Evolutionary conservation across 2,329 filamentous ascomycete species (phyloP), one percentile per base, ranked within the genome.

Genomic region (Exophiala viscosa): DNA sequence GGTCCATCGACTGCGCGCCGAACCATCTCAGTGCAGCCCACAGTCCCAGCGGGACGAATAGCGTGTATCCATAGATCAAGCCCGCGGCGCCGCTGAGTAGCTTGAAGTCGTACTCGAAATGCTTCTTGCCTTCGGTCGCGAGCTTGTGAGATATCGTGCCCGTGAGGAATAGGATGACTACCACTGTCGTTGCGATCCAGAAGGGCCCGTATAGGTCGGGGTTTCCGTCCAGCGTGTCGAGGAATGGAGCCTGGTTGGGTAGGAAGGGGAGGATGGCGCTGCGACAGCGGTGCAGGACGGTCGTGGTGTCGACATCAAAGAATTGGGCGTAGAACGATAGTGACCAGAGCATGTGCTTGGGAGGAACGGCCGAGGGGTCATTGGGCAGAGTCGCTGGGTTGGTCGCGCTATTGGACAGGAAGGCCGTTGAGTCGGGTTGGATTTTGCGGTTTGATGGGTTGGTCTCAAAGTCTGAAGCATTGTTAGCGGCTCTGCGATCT

Each of bases 131-230:
- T 39, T 63, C 60, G 6, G 45, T 79, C 20, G 87, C 83, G 45
- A 96, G 75, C 70, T 95, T 97, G 71, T 93, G 87, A 67, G 86
- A 95, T 60, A 99, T 96, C 0, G 93, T 97, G 10, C 93, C 93
- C 1, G 92, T 93, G 40, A 99, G 70, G 73, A 99, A 99, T 31
- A 99, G 74, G 55, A 99, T 97, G 59, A 99, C 81, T 10, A 99
- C 86, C 8, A 99, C 93, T 0, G 93, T 97, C 0, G 93, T 97
- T 8, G 93, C 93, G 73, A 99, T 97, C 93, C 93, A 99, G 68
- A 97, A 90, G 1, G 93, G 93, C 1, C 92, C 92, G 76, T 99
- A 99, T 32, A 99, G 76, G 67, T 99, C 93, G 1, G 93, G 89
- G 69, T 97, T 97, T 15, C 93, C 93, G 69, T 99, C 93, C 23